Conservation (phyloP, 2,329 filamentous ascomycete species). For the Pseudopyrenochaeta lycopersici region DNA sequence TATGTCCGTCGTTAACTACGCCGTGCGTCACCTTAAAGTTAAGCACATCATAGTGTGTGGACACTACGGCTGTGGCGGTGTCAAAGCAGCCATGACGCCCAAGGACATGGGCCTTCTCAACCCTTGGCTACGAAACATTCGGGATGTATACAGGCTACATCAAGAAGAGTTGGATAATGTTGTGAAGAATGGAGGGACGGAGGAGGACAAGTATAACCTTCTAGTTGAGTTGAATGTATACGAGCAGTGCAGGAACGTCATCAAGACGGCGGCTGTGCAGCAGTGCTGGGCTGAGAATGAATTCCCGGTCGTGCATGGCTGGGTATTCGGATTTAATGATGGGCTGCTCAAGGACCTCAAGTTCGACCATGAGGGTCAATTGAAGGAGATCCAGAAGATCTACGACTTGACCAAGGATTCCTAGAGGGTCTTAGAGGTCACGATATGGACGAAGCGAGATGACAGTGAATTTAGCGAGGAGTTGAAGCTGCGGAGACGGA, state of each 20-base stretch:
- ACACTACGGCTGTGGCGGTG: constrained; percentile 74
- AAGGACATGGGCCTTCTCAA: constrained; percentile 76
- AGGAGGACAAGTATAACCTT: constrained; percentile 43
- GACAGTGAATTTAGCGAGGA: constrained; percentile 13
- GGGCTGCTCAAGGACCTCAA: constrained; percentile 72
- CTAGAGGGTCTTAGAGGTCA: not conserved
- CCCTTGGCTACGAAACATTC: constrained; percentile 78
- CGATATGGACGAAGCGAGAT: not conserved
- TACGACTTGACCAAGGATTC: constrained; percentile 58
- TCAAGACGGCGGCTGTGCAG: constrained; percentile 63
- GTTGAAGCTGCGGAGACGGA: constrained; percentile 4
- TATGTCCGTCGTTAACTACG: constrained; percentile 53
- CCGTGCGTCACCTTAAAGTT: constrained; percentile 59
- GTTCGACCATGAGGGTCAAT: constrained; percentile 66
- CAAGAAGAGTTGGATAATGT: constrained; percentile 71
- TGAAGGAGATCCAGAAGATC: constrained; percentile 70
- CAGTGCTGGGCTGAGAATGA: constrained; percentile 68
- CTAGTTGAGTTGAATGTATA: constrained; percentile 50
- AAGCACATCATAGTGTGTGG: constrained; percentile 76
- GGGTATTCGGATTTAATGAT: constrained; percentile 76
- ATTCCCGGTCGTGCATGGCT: constrained; percentile 76
- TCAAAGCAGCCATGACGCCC: constrained; percentile 68
- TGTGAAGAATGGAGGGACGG: constrained; percentile 17
- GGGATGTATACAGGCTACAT: constrained; percentile 76
- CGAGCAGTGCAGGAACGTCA: constrained; percentile 50